Evolutionary conservation across 129 eudicot species (phyloP), one percentile per base, ranked within the genome.

Genomic region (Centrapalus pauciflorus): DNA sequence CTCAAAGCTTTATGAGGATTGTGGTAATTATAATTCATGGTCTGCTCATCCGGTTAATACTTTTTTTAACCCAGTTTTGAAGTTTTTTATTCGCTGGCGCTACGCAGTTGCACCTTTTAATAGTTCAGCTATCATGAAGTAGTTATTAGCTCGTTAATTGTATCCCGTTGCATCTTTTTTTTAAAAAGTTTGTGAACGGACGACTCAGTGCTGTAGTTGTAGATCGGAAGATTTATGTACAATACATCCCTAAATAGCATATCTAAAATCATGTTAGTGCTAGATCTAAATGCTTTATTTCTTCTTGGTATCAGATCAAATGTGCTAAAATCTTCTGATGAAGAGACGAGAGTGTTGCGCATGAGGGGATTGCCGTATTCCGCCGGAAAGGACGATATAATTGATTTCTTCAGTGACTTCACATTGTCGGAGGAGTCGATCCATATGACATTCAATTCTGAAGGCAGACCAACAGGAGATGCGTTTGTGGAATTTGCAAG

Each of bases 291-390:
- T 72, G 64, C 43, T 24, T 26, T 7, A 4, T 7, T 34, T 74
- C 14, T 29, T n/a, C n/a, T 41, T 58, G 43, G 7, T 52, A 62
- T 40, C 59, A 76, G 81, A 32, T 24, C 40, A 55, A 63, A 67
- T 29, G 74, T 80, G 65, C 80, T 86, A 37, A 89, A 77, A 73
- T 80, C 94, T 38, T 52, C 61, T 0, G 84, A 79, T 0, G 95
- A 83, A 64, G 87, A 82, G 6, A 93, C 96, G 2, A 64, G 77
- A 4, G 85, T 93, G 2, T 49, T 93, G 73, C 86, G 95, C 38
- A 83, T 93, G 95, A 93, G 98, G 76, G 98, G 98, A 27, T 75
- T 93, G 77, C 98, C 98, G 1, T 93, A 72, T 82, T 86, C 96
- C 24, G 98, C 98, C 38, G 87, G 92, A 69, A 93, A 93, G 67